A percentile compares a stretch with the other conserved stretches of the same genome.
phyloP scores from a whole-genome alignment of 306 rosid genomes.

The Cotoneaster glaucophyllus region DNA sequence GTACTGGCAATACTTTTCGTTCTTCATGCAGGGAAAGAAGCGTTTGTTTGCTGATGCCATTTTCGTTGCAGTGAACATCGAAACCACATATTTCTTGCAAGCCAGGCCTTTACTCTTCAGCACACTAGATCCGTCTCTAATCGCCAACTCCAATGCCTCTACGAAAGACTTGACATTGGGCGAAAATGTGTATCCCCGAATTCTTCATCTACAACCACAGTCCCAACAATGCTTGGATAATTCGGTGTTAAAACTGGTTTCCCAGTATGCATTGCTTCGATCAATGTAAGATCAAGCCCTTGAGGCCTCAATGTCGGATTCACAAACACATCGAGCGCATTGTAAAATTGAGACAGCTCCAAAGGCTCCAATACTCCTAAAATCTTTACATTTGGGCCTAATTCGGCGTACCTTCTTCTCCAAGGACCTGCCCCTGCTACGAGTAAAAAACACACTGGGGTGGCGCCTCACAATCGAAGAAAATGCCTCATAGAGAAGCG shows the following conservation, averaged over 20 bases:
- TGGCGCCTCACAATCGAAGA: conserved; percentile 12
- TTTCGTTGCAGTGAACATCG: conserved; percentile 22
- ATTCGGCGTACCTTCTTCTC: conserved; percentile 21
- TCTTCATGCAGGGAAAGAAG: conserved; percentile 17
- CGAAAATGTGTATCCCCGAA: conserved; percentile 26
- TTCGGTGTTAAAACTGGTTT: conserved; percentile 21
- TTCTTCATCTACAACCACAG: conserved; percentile 16
- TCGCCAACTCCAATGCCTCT: conserved; percentile 18
- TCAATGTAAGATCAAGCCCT: conserved; percentile 27
- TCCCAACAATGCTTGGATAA: conserved; percentile 30
- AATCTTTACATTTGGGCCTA: conserved; percentile 25
- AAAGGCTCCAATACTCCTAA: conserved; percentile 19
- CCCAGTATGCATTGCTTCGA: conserved; percentile 22
- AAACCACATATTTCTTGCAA: conserved; percentile 17
- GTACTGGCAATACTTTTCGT: conserved; percentile 15
- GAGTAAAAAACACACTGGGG: conserved; percentile 4
- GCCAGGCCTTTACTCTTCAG: conserved; percentile 23
- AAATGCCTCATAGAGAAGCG: conserved; percentile 20
- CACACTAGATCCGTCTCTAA: conserved; percentile 19
- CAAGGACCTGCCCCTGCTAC: conserved; percentile 28
- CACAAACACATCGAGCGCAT: conserved; percentile 23
- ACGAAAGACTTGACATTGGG: conserved; percentile 20
- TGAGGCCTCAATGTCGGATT: conserved; percentile 27
- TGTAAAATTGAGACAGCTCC: conserved; percentile 19
- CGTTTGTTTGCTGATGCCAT: conserved; percentile 23